Percentiles rank a stretch among this genome's conserved stretches.
Evolutionary conservation across 2,329 filamentous ascomycete genomes (phyloP).

Genomic region (Cladosporium sp.): DNA sequence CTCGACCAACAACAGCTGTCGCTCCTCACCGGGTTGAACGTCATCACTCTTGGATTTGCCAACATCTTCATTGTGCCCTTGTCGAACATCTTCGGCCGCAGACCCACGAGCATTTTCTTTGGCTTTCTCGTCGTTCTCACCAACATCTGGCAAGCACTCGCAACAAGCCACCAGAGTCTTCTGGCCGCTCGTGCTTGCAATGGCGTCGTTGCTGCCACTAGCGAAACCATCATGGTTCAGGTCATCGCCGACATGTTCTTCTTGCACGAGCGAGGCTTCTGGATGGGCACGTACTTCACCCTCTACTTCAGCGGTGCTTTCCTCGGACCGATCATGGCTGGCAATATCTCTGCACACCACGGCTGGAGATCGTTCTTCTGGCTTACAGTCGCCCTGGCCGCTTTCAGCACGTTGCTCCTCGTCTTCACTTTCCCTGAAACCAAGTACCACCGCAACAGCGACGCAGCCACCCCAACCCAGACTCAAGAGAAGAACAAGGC

Average conservation of each 20-base stretch:
- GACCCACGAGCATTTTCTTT: conserved; percentile 38
- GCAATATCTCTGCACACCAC: conserved; percentile 37
- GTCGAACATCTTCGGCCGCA: conserved; percentile 42
- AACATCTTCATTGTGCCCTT: conserved; percentile 44
- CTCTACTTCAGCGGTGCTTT: conserved; percentile 42
- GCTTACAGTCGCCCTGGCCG: conserved; percentile 39
- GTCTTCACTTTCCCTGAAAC: conserved; percentile 42
- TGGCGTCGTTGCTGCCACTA: conserved; percentile 41
- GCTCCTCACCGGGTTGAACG: conserved; percentile 40
- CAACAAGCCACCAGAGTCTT: conserved; percentile 39
- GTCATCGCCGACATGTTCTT: conserved; percentile 40
- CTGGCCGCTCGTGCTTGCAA: conserved; percentile 41
- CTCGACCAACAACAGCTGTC: conserved; percentile 38
- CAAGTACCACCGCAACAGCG: conserved; percentile 34
- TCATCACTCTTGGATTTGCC: conserved; percentile 42
- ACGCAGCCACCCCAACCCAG: background rate
- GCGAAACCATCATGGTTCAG: conserved; percentile 41
- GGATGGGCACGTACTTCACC: conserved; percentile 30
- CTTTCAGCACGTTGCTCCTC: conserved; percentile 37
- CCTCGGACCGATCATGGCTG: conserved; percentile 42
- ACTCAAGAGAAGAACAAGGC: conserved; percentile 23
- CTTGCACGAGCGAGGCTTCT: conserved; percentile 15
- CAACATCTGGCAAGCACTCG: conserved; percentile 43
- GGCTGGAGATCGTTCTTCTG: conserved; percentile 47
- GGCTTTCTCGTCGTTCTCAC: conserved; percentile 38